Evolutionary conservation across 768 basidiomycete genomes (phyloP).

Genomic region (Pluteus cervinus): DNA sequence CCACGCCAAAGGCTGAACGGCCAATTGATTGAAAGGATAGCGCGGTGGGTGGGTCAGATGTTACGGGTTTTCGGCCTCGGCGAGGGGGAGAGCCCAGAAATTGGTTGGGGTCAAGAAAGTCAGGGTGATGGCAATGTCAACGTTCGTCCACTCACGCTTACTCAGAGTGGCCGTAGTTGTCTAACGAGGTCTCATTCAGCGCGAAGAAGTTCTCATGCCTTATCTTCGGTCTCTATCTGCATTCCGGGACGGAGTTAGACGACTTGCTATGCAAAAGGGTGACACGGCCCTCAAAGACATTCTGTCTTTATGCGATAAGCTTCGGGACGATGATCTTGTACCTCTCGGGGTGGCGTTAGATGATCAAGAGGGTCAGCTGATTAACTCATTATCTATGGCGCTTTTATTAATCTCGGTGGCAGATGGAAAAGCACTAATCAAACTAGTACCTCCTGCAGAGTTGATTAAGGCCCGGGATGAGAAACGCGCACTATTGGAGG

Average conservation of each 20-base stretch:
- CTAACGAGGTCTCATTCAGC: conserved; percentile 35
- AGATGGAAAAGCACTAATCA: conserved; percentile 96
- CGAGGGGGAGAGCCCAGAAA: conserved; percentile 55
- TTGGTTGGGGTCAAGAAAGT: conserved; percentile 83
- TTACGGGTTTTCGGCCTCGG: conserved; percentile 76
- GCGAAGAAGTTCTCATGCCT: conserved; percentile 83
- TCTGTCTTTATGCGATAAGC: conserved; percentile 78
- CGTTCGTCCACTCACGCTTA: conserved; percentile 28
- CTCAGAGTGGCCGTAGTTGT: background rate
- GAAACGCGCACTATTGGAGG: conserved; percentile 69
- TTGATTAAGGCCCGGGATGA: conserved; percentile 85
- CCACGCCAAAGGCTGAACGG: conserved; percentile 56
- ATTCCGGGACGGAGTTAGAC: conserved; percentile 88
- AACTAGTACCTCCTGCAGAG: conserved; percentile 78
- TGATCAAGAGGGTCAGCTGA: conserved; percentile 80
- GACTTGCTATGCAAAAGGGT: conserved; percentile 67
- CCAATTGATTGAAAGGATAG: conserved; percentile 54
- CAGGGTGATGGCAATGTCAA: conserved; percentile 40
- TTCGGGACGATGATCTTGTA: conserved; percentile 86
- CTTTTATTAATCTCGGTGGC: conserved; percentile 8
- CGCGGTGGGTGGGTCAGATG: conserved; percentile 69
- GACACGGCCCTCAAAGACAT: conserved; percentile 72
- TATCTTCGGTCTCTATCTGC: conserved; percentile 80
- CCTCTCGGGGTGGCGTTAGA: conserved; percentile 95
- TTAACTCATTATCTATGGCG: conserved; percentile 2